Evolutionary conservation across 495 filamentous ascomycete species (phyloP), one percentile per base, ranked within the genome.

Genomic region (Talaromyces adpressus): DNA sequence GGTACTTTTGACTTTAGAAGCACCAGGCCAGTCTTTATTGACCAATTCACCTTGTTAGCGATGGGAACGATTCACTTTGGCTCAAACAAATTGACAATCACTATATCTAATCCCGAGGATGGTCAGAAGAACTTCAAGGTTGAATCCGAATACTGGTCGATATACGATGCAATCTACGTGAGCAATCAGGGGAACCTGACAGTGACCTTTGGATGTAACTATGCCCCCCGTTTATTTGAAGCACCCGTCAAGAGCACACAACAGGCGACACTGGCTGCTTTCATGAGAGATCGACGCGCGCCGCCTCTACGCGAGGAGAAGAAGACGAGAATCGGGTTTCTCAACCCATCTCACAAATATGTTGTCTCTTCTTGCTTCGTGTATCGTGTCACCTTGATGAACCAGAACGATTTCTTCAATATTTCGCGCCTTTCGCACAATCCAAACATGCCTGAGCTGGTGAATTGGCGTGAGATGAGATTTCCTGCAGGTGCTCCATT

Each of bases 311-410:
- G 27, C n/a, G 60, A 36, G n/a, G 52, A 45, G 29, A 63, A 63
- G 20, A 63, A 57, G 39, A 63, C n/a, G 25, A 25, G 62, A 9
- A n/a, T 64, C 34, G 29, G 57, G 9, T 59, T 47, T 51, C 62
- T 64, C 25, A 25, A 59, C 16, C 29, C 20, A 2, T 16, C n/a
- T 18, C 62, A 64, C 54, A 59, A 59, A 51, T 25, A 51, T 8
- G 25, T 64, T 1, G 62, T 64, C 56, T 45, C 62, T 14, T 29
- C 53, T 20, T 64, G 62, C 18, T 64, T 64, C 39, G 57, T 49
- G 23, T 64, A 64, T 39, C 66, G 60, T 25, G 39, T 68, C 7
- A 8, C 16, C 14, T 39, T 68, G 20, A 56, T 12, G 22, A 18
- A 53, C 5, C 22, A 16, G 18, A 20, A 32, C 5, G 64, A 68